Base-by-base conservation (phyloP, 129 eudicot species). In the Calendula officinalis region DNA sequence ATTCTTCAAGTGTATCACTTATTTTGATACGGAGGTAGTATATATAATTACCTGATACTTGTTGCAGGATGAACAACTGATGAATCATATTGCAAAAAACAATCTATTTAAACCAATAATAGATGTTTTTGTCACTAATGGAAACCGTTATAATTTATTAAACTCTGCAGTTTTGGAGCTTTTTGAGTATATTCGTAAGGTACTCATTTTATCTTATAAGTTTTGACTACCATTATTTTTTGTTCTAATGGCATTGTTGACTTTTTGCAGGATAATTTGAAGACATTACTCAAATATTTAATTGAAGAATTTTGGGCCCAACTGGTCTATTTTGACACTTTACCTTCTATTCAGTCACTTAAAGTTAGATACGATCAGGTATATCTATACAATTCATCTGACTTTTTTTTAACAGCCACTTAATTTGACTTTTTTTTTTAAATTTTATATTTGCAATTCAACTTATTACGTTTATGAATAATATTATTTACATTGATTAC, bases 291-390 rank as follows among this genome's bases (percentile, higher is more conserved):
- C 62, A 89, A 81, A 65, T 83, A 92, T 85, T 12, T 92, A 61
- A 77, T 92, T 47, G 98, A 85, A 57, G 67, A 91, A 34, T 92
- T 82, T 71, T 85, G 98, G 95, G 81, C 66, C 47, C 83, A 83
- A 75, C 66, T 92, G 83, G 84, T 74, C 48, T 71, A 75, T 44
- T 85, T 88, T 72, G 92, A 86, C 43, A 60, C 62, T 48, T 71
- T 88, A 52, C 60, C 91, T 60, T 74, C 95, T 5, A 75, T 92
- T 57, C 84, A 77, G 17, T 85, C 82, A 7, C 78, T 92, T 34
- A 88, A 81, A 79, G 83, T 92, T 68, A 83, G 77, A 85, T 85
- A 92, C 68, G 98, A 92, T 36, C 98, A 92, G 96, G 98, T 88
- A 83, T 50, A 5, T 13, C 16, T 60, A 37, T 14, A 53, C 52